phyloP scores from a whole-genome alignment of 2,329 filamentous ascomycete genomes.

The Coleophoma eucalyptorum region DNA sequence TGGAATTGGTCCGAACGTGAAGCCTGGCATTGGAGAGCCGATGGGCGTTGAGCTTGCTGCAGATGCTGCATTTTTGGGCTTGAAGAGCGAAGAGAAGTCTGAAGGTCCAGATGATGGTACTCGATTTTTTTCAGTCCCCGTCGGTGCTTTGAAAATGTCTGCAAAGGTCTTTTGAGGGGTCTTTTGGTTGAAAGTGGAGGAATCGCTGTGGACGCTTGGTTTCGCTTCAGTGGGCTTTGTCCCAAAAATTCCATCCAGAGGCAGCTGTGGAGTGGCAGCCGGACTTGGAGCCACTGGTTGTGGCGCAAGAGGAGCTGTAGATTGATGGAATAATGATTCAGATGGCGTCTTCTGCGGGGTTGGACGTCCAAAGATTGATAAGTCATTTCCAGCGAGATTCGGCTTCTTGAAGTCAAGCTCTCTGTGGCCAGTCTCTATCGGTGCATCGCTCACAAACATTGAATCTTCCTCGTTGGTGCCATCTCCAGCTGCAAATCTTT shows the following conservation, averaged over 20 bases:
- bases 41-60: not conserved
- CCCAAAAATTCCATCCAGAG: no score
- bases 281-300: not conserved
- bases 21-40: no score
- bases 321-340: no score
- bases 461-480: constrained; percentile 20
- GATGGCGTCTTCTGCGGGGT: no score
- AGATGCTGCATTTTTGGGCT: not conserved
- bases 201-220: not conserved
- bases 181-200: not conserved
- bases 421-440: no score
- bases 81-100: not conserved
- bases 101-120: not conserved
- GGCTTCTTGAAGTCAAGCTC: no score
- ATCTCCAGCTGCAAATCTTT: constrained; percentile 18
- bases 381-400: no score
- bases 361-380: no score
- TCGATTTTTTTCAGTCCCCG: no score
- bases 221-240: no score
- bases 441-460: constrained; percentile 19
- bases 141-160: not conserved
- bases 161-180: not conserved
- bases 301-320: no score
- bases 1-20: no score
- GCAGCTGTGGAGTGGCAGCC: not conserved